A percentile compares a stretch with the other conserved stretches of the same genome.
phyloP scores from a whole-genome alignment of 805 yeast species.

The Ogataea naganishii region DNA sequence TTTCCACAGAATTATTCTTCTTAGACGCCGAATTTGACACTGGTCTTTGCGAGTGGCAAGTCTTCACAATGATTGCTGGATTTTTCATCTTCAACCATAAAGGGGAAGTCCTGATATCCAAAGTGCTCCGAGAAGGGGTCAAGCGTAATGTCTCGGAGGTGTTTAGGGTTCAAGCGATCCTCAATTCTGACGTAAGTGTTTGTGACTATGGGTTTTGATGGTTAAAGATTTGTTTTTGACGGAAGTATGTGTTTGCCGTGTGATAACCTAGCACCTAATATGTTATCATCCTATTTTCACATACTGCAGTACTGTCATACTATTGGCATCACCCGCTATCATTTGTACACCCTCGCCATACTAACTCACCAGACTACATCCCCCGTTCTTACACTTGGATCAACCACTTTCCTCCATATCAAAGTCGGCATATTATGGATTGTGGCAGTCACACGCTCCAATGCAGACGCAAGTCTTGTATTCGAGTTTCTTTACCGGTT shows the following conservation, averaged over 20 bases:
- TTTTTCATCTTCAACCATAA: conserved; percentile 67
- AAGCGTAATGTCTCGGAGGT: conserved; percentile 77
- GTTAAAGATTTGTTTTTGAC: not conserved
- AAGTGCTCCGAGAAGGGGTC: conserved; percentile 65
- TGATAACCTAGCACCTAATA: no score
- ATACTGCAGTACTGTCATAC: no score
- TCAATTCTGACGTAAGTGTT: conserved; percentile 38
- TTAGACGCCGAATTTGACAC: no score
- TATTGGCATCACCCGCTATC: no score
- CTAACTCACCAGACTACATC: conserved; percentile 32
- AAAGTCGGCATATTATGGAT: conserved; percentile 58
- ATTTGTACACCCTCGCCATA: no score
- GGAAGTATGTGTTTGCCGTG: no score
- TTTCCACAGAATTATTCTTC: no score
- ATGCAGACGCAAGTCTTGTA: conserved; percentile 73
- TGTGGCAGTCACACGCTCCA: conserved; percentile 84
- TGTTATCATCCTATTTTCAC: no score
- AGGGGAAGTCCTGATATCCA: conserved; percentile 79
- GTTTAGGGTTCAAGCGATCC: conserved; percentile 85
- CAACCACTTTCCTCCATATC: conserved; percentile 83
- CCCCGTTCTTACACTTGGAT: conserved; percentile 79
- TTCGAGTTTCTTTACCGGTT: conserved; percentile 72
- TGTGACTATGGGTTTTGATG: not conserved
- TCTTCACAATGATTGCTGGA: conserved; percentile 62
- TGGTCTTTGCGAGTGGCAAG: not conserved